Evolutionary conservation across 257 asterid species (phyloP).

Genomic region (Orobanche coerulescens): DNA sequence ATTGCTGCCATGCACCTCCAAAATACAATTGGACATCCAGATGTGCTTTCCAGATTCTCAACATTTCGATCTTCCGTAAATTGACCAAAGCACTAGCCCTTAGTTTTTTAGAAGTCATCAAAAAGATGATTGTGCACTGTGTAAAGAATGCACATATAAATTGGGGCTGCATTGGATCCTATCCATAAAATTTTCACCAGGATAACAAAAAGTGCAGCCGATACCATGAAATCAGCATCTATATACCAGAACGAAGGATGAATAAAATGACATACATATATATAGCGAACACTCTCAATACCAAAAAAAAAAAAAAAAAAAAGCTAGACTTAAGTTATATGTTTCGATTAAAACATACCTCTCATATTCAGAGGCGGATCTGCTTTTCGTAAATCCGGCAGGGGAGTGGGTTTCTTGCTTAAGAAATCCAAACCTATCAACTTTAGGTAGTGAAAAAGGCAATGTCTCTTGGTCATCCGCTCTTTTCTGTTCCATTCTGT

Average conservation of each 20-base stretch:
- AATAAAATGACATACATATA: too few relatives aligned
- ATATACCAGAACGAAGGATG: too few relatives aligned
- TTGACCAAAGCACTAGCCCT: not conserved
- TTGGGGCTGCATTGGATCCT: not conserved
- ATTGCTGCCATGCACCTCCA: not conserved
- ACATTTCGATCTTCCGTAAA: not conserved
- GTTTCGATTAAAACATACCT: slow-evolving; percentile 38
- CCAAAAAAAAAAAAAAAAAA: too few relatives aligned
- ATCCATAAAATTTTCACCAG: not conserved
- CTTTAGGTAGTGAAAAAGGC: slow-evolving; percentile 42
- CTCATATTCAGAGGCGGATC: slow-evolving; percentile 59
- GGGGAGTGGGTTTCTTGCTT: slow-evolving; percentile 55
- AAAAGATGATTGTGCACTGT: not conserved
- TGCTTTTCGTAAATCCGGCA: slow-evolving; percentile 54
- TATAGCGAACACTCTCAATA: too few relatives aligned
- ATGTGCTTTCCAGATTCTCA: not conserved
- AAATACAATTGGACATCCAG: not conserved
- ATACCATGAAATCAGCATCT: too few relatives aligned
- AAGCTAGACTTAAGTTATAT: not conserved
- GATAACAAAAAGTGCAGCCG: not conserved
- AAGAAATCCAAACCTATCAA: slow-evolving; percentile 67
- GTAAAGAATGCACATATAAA: not conserved
- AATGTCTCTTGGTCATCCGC: slow-evolving; percentile 57
- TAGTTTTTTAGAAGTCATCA: not conserved
- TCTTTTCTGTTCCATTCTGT: slow-evolving; percentile 65